Percentiles rank a stretch among this genome's conserved stretches.
Evolutionary conservation across 805 yeast genomes (phyloP).

Genomic region (Torulaspora maleeae): DNA sequence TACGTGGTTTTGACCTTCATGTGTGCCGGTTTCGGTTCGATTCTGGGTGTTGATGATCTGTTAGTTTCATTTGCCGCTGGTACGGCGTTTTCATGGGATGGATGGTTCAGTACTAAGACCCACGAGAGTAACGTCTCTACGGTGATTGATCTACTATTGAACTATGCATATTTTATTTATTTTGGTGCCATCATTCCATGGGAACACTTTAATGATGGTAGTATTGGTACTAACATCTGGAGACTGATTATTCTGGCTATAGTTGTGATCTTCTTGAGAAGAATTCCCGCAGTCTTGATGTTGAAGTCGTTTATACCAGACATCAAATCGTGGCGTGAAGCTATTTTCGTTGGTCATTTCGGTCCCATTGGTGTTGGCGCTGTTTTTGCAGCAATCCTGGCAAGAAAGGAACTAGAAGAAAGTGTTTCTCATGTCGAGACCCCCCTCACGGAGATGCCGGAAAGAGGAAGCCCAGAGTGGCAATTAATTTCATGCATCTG

Average conservation of each 20-base stretch:
- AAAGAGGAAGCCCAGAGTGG: slow-evolving; percentile 46
- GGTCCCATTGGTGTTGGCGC: slow-evolving; percentile 98
- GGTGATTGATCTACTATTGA: slow-evolving; percentile 78
- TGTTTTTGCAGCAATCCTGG: slow-evolving; percentile 73
- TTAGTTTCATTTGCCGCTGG: slow-evolving; percentile 90
- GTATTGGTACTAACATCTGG: slow-evolving; percentile 70
- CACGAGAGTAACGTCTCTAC: slow-evolving; percentile 85
- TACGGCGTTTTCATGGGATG: slow-evolving; percentile 91
- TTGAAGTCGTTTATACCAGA: slow-evolving; percentile 81
- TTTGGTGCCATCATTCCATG: slow-evolving; percentile 91
- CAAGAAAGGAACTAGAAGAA: slow-evolving; percentile 65
- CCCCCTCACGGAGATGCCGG: slow-evolving; percentile 51
- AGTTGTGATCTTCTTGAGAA: slow-evolving; percentile 66
- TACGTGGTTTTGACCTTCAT: slow-evolving; percentile 76
- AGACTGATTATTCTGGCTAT: slow-evolving; percentile 70
- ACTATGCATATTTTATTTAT: slow-evolving; percentile 82
- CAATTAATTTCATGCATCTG: slow-evolving; percentile 61
- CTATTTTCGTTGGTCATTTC: slow-evolving; percentile 88
- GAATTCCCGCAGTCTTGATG: slow-evolving; percentile 76
- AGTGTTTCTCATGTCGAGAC: slow-evolving; percentile 48
- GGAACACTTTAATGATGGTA: slow-evolving; percentile 62
- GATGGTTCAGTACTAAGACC: slow-evolving; percentile 76
- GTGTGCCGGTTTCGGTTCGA: slow-evolving; percentile 86
- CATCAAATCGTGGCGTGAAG: slow-evolving; percentile 88
- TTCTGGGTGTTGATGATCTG: slow-evolving; percentile 84